Percentiles rank a stretch among this genome's conserved stretches.
Evolutionary conservation across 2,329 filamentous ascomycete genomes (phyloP).

Genomic region (Rhynchosporium secalis): DNA sequence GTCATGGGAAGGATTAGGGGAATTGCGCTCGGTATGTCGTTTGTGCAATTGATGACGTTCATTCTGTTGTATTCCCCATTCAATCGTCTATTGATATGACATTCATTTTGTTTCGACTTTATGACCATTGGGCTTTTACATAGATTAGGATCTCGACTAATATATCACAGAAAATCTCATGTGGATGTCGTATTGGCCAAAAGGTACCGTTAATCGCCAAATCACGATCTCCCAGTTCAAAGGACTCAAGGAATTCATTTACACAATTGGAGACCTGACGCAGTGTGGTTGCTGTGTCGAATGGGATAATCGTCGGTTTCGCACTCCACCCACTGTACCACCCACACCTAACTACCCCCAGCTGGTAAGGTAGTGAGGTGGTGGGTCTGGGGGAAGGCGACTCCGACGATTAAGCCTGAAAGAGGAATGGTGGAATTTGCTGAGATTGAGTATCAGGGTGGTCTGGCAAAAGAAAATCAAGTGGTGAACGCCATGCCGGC

Average conservation of each 20-base stretch:
- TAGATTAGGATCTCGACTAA: no score
- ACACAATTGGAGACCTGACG: background rate
- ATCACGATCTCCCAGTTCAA: slow-evolving; percentile 5
- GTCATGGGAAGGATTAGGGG: background rate
- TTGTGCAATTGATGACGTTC: background rate
- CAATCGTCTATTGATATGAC: background rate
- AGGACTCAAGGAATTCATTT: background rate
- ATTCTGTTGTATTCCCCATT: background rate
- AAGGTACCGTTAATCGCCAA: background rate
- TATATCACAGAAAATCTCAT: background rate
- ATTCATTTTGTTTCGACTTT: background rate
- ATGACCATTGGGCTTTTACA: no score
- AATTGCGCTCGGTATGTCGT: background rate
- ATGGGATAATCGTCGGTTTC: no score
- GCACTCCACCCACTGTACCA: no score
- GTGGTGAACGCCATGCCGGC: background rate
- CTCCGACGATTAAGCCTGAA: no score
- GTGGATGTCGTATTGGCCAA: slow-evolving; percentile 3
- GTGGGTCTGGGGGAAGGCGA: no score
- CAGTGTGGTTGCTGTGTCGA: slow-evolving; percentile 6
- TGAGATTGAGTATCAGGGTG: background rate
- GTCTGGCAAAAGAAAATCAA: background rate
- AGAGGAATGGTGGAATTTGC: background rate
- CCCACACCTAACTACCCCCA: no score
- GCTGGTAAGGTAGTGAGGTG: no score